Percentiles rank a stretch among this genome's conserved stretches.
These are phyloP conservation scores for Solanum microdontum DNA, from an alignment of 257 asterid species.

Conservation along the genomic window DNA sequence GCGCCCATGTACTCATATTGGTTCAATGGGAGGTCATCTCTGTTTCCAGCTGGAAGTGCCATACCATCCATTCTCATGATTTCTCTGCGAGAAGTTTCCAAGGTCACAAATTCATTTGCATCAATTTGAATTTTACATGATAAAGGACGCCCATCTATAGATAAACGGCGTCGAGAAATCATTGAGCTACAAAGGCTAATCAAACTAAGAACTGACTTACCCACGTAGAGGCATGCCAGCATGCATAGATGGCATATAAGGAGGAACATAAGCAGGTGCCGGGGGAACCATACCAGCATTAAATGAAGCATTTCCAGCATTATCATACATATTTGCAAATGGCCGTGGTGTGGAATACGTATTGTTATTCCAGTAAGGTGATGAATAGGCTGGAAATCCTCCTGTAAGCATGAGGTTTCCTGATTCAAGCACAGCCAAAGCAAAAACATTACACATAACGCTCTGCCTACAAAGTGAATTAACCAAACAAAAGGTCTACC, in stretches of 20 bases:
- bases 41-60: slow-evolving; percentile 27
- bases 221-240: slow-evolving; percentile 28
- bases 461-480: not conserved
- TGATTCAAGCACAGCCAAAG: not conserved
- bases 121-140: not conserved
- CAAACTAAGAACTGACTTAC: slow-evolving; percentile 24
- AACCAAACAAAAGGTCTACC: slow-evolving; percentile 25
- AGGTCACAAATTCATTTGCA: not conserved
- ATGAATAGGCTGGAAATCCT: slow-evolving; percentile 47
- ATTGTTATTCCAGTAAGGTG: slow-evolving; percentile 59
- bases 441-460: not conserved
- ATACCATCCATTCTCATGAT: slow-evolving; percentile 36
- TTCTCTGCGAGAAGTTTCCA: slow-evolving; percentile 34
- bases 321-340: slow-evolving; percentile 25
- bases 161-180: not conserved
- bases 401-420: slow-evolving; percentile 51
- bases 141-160: not conserved
- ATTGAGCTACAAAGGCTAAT: not conserved
- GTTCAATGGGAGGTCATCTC: slow-evolving; percentile 5
- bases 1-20: slow-evolving; percentile 28
- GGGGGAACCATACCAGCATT: slow-evolving; percentile 41
- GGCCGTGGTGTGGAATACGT: slow-evolving; percentile 35
- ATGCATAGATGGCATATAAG: slow-evolving; percentile 28
- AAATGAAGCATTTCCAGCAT: slow-evolving; percentile 58
- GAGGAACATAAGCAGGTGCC: slow-evolving; percentile 32